phyloP scores from a whole-genome alignment of 148 eudicot species.

The Silene latifolia region DNA sequence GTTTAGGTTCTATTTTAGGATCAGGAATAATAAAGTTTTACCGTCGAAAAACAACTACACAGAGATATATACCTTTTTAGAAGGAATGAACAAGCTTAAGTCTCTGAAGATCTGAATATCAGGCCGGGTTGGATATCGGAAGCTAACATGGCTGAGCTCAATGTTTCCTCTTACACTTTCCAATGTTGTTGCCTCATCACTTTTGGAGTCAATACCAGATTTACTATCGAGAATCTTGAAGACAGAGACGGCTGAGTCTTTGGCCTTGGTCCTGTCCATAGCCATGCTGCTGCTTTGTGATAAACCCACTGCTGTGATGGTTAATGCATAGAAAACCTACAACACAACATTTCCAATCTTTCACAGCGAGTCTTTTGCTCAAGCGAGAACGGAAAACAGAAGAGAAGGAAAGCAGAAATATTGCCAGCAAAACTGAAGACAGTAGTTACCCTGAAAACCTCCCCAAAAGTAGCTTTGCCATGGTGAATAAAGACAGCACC shows the following conservation, averaged over 20 bases:
- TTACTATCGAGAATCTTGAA: slow-evolving; percentile 68
- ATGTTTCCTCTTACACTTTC: slow-evolving; percentile 54
- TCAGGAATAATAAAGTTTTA: too few species aligned
- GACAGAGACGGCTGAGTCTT: slow-evolving; percentile 65
- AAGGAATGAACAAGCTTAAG: slow-evolving; percentile 63
- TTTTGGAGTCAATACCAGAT: slow-evolving; percentile 68
- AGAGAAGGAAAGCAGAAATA: background rate
- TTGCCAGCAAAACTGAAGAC: background rate
- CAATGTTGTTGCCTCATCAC: slow-evolving; percentile 43
- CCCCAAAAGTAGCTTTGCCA: slow-evolving; percentile 51
- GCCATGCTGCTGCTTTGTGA: slow-evolving; percentile 62
- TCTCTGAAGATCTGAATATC: slow-evolving; percentile 71
- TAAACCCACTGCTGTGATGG: slow-evolving; percentile 56
- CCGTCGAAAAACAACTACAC: too few species aligned
- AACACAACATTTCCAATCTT: too few species aligned
- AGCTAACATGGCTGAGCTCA: slow-evolving; percentile 59
- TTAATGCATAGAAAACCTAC: slow-evolving; percentile 80
- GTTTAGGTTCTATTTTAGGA: too few species aligned
- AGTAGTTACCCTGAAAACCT: slow-evolving; percentile 60
- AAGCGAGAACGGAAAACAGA: too few species aligned
- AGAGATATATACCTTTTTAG: slow-evolving; percentile 88
- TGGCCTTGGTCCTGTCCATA: slow-evolving; percentile 59
- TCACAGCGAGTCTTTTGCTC: too few species aligned
- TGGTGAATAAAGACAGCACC: slow-evolving; percentile 61
- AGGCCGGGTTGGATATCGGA: slow-evolving; percentile 73